A percentile compares a stretch with the other conserved stretches of the same genome.
These are phyloP conservation scores for Heterobasidion parviporum DNA, from an alignment of 1,284 basidiomycete species.

Conservation along the genomic window DNA sequence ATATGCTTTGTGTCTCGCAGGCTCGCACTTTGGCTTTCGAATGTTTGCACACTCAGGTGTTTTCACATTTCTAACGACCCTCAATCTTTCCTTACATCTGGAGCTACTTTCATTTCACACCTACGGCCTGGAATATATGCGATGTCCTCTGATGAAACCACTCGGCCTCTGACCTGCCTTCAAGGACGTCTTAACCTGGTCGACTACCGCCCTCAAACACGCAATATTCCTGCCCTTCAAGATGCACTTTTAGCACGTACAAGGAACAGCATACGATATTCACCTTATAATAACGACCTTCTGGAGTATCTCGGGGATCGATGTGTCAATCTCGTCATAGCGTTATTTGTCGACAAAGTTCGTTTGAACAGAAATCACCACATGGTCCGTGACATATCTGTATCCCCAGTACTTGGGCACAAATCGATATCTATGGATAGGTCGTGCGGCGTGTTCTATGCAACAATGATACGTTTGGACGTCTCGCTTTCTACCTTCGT, in stretches of 20 bases:
- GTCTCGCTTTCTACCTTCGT: constrained; percentile 19
- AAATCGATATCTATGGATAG: not conserved
- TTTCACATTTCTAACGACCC: no score
- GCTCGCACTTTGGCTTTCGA: no score
- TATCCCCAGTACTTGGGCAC: not conserved
- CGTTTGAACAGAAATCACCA: constrained; percentile 20
- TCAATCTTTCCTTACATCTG: no score
- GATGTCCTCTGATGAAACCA: not conserved
- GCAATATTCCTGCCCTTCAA: constrained; percentile 5
- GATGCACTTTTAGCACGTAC: constrained; percentile 2
- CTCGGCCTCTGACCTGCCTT: not conserved
- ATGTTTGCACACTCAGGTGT: no score
- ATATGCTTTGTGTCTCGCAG: no score
- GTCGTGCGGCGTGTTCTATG: constrained; percentile 16
- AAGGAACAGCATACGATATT: constrained; percentile 15
- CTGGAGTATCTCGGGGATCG: constrained; percentile 26
- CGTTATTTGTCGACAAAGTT: constrained; percentile 19
- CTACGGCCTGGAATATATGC: no score
- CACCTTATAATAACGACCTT: constrained; percentile 22
- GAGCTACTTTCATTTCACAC: no score
- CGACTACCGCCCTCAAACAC: not conserved
- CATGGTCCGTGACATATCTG: constrained; percentile 10
- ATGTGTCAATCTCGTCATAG: constrained; percentile 21
- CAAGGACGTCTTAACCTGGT: constrained; percentile 7
- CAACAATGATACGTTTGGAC: constrained; percentile 25